Conservation (phyloP, 1,284 basidiomycete species). For the Puccinia horiana region DNA sequence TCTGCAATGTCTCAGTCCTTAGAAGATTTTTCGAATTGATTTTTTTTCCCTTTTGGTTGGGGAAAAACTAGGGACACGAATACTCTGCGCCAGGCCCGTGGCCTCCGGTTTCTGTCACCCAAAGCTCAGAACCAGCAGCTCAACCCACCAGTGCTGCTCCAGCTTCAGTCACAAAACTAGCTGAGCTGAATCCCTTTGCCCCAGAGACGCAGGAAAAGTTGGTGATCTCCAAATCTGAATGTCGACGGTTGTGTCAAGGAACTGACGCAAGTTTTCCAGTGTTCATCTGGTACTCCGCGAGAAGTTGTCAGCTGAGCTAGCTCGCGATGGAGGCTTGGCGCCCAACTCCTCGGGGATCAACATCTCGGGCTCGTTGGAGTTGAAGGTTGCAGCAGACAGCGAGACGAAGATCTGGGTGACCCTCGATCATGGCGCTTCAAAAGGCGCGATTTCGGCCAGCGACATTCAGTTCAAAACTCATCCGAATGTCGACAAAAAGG, state of each 20-base stretch:
- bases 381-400: slow-evolving; percentile 75
- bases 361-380: slow-evolving; percentile 77
- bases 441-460: slow-evolving; percentile 68
- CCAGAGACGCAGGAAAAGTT: slow-evolving; percentile 43
- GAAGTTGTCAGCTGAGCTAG: slow-evolving; percentile 73
- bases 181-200: slow-evolving; percentile 46
- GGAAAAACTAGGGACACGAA: slow-evolving; percentile 36
- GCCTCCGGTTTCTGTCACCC: slow-evolving; percentile 27
- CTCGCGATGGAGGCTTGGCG: slow-evolving; percentile 81
- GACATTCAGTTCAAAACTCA: slow-evolving; percentile 94
- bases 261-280: slow-evolving; percentile 61
- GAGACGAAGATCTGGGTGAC: slow-evolving; percentile 75
- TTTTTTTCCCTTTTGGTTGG: neutral
- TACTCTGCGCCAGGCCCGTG: slow-evolving; percentile 25
- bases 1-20: slow-evolving; percentile 41
- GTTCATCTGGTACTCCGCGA: slow-evolving; percentile 86
- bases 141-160: neutral
- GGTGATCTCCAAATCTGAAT: neutral
- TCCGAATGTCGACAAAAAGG: slow-evolving; percentile 87
- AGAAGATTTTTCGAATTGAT: neutral
- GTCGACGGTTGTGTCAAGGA: neutral
- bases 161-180: neutral
- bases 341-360: slow-evolving; percentile 79
- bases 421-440: slow-evolving; percentile 63
- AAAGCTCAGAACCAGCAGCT: slow-evolving; percentile 15